Evolutionary conservation across 2,329 filamentous ascomycete species (phyloP).

Genomic region (Fusarium stilboides): DNA sequence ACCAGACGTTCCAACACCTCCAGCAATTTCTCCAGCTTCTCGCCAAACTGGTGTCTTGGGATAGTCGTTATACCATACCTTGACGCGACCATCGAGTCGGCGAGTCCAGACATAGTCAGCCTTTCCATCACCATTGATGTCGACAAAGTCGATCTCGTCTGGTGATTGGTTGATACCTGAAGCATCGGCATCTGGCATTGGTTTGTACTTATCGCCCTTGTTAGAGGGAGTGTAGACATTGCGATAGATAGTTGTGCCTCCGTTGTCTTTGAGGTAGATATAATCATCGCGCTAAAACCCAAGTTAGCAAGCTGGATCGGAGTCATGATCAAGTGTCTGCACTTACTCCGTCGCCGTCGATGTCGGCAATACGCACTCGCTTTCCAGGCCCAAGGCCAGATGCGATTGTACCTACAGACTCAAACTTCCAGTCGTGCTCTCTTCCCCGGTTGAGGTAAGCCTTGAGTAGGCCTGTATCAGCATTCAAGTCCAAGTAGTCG

Average conservation of each 20-base stretch:
- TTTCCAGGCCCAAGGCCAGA: neutral
- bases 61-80: slow-evolving; percentile 29
- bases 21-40: slow-evolving; percentile 5
- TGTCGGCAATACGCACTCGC: slow-evolving; percentile 10
- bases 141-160: slow-evolving; percentile 16
- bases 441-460: neutral
- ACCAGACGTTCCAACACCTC: slow-evolving; percentile 14
- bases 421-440: slow-evolving; percentile 7
- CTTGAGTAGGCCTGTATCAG: neutral
- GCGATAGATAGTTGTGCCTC: slow-evolving; percentile 2
- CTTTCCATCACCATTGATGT: slow-evolving; percentile 17
- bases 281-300: slow-evolving; percentile 3
- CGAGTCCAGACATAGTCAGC: slow-evolving; percentile 21
- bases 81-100: slow-evolving; percentile 3
- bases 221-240: neutral
- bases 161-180: slow-evolving; percentile 6
- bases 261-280: slow-evolving; percentile 16
- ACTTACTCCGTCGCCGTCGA: slow-evolving; percentile 16
- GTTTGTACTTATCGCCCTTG: neutral
- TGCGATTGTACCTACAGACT: neutral
- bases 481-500: slow-evolving; percentile 5
- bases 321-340: too few relatives aligned
- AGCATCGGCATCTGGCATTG: slow-evolving; percentile 5
- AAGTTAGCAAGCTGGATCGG: neutral
- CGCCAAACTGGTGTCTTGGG: slow-evolving; percentile 8